Conservation (phyloP, 164 flowering plant species). For the Piper betle region DNA sequence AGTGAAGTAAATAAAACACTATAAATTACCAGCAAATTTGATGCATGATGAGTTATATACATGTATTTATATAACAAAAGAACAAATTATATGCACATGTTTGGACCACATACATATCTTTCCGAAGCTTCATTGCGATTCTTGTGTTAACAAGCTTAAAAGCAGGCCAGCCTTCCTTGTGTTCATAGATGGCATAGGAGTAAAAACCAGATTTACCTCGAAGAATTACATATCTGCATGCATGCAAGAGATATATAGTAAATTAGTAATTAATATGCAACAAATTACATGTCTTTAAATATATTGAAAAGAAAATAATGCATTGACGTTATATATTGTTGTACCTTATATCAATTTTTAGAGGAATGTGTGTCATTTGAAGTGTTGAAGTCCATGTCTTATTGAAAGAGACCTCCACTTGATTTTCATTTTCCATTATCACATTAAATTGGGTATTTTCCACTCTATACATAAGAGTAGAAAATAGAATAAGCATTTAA, state of each 20-base stretch:
- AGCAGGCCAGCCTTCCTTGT: conserved; percentile 66
- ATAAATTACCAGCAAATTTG: no score
- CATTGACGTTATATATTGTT: no score
- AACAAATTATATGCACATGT: conserved; percentile 5
- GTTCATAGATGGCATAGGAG: conserved; percentile 79
- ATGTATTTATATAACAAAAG: no score
- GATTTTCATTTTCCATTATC: conserved; percentile 47
- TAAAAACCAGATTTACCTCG: conserved; percentile 76
- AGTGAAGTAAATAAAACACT: no score
- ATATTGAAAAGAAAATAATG: no score
- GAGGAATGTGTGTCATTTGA: conserved; percentile 40
- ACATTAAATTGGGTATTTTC: conserved; percentile 46
- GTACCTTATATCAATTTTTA: conserved; percentile 82
- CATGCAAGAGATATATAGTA: not conserved
- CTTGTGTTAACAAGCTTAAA: conserved; percentile 45
- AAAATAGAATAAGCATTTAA: no score
- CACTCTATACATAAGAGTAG: conserved; percentile 31
- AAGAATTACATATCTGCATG: conserved; percentile 56
- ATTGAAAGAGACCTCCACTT: conserved; percentile 75
- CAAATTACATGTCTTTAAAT: no score
- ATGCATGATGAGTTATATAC: no score
- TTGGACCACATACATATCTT: conserved; percentile 46
- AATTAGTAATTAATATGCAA: no score
- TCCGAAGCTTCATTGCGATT: conserved; percentile 69
- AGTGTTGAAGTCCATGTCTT: conserved; percentile 62